Evolutionary conservation across 768 basidiomycete species (phyloP).

Genomic region (Hygrocybe punicea): DNA sequence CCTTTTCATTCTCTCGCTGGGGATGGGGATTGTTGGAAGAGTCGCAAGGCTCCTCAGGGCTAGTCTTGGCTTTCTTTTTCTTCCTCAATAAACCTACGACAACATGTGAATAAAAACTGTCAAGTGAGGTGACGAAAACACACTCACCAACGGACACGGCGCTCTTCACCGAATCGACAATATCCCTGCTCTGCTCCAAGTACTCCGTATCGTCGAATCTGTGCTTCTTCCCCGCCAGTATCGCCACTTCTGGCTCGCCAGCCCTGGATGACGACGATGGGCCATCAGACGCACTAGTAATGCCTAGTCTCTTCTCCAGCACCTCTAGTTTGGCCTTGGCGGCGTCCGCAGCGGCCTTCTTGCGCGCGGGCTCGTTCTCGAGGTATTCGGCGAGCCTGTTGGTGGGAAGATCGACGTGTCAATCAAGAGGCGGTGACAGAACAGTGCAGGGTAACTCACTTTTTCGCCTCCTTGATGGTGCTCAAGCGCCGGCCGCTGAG

Average conservation of each 20-base stretch:
- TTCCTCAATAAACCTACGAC: constrained; percentile 66
- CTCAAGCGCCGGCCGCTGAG: constrained; percentile 85
- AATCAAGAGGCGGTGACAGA: neutral
- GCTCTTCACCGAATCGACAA: constrained; percentile 86
- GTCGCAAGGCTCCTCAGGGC: constrained; percentile 14
- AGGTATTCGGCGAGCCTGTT: constrained; percentile 78
- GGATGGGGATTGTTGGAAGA: constrained; percentile 10
- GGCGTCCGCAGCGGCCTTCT: constrained; percentile 72
- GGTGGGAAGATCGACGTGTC: neutral
- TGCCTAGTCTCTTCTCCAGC: constrained; percentile 80
- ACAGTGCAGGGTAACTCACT: constrained; percentile 43
- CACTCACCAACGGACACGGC: constrained; percentile 79
- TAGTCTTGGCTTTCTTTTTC: constrained; percentile 64
- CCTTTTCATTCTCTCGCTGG: too few relatives aligned
- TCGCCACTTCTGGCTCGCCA: constrained; percentile 32
- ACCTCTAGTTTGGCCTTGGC: constrained; percentile 80
- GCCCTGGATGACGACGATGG: constrained; percentile 29
- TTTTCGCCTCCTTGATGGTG: constrained; percentile 95
- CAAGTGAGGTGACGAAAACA: constrained; percentile 10
- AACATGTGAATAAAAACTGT: constrained; percentile 18
- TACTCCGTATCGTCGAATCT: constrained; percentile 91
- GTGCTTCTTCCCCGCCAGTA: constrained; percentile 70
- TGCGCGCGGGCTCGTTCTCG: constrained; percentile 76
- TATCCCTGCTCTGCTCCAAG: constrained; percentile 84
- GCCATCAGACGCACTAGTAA: constrained; percentile 25